Evolutionary conservation across 2,329 filamentous ascomycete species (phyloP), one percentile per base, ranked within the genome.

Genomic region (Chrysosporium queenslandicum): DNA sequence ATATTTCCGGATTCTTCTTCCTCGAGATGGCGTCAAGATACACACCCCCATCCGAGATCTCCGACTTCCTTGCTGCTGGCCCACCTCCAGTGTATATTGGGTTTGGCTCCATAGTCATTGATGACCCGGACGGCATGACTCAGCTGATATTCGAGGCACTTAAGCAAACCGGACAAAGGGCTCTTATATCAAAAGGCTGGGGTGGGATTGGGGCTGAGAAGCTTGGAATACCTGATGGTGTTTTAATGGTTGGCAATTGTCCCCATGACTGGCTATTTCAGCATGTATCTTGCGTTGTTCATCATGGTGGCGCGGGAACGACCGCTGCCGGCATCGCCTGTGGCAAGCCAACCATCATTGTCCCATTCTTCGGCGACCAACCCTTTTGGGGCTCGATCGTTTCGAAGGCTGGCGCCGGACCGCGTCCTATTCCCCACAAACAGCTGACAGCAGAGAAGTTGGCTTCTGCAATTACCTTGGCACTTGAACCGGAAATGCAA

Each of bases 261-360:
- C 88, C 88, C 1, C 89, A 94, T 57, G 89, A 94, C 68, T 94
- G 88, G 88, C 71, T 94, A 0, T 94, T 94, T 67, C 76, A 87
- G 57, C 82, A 78, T 34, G 87, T 94, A 0, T 85, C 86, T 0
- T 83, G 81, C 40, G 88, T 94, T 1, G 85, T 92, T 4, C 89
- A 94, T 63, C 88, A 94, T 57, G 89, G 88, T 20, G 88, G 89
- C 53, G 88, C 88, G 7, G 88, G 88, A 16, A 95, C 88, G 2
- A 94, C 87, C 1, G 87, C 88, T 1, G 86, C 87, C 0, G 88
- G 88, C n/a, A 86, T 94, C 55, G 79, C 84, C 16, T 79, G 82
- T 1, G 88, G 87, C 21, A 82, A 82, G 50, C 88, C 88, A 1
- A 94, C 88, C 0, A 79, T 92, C 1, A 77, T 94, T 2, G 82